These are phyloP conservation scores for Suillus spraguei DNA, from an alignment of 768 basidiomycete genomes.

Conservation along the genomic window DNA sequence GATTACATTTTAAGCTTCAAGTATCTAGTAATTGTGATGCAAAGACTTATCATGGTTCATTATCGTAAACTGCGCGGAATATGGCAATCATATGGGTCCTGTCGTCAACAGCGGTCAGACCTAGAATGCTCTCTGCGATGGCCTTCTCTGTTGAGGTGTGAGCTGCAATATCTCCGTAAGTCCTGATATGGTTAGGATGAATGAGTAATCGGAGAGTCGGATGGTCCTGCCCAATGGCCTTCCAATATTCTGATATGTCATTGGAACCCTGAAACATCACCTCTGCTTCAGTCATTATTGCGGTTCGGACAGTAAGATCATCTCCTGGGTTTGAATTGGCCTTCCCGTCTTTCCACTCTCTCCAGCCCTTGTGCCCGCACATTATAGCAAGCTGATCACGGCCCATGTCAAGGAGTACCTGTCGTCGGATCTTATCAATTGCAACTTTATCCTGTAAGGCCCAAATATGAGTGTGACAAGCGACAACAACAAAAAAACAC, in stretches of 20 bases:
- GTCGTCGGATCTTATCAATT: background rate
- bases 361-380: too few relatives aligned
- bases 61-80: background rate
- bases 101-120: background rate
- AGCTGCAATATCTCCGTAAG: too few relatives aligned
- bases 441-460: background rate
- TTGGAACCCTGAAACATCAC: too few relatives aligned
- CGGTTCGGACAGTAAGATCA: background rate
- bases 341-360: too few relatives aligned
- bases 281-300: background rate
- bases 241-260: too few relatives aligned
- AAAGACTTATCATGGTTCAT: background rate
- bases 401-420: background rate
- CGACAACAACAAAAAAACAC: background rate
- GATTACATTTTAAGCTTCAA: too few relatives aligned
- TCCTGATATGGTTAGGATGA: too few relatives aligned
- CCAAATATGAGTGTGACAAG: background rate
- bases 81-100: background rate
- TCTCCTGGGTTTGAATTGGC: background rate
- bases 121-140: background rate
- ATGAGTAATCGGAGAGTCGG: too few relatives aligned
- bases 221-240: too few relatives aligned
- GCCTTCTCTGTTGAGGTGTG: background rate
- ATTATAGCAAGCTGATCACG: background rate
- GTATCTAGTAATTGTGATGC: background rate